Base-by-base conservation (phyloP, 163 green algal species). In the Volvox carteri region DNA sequence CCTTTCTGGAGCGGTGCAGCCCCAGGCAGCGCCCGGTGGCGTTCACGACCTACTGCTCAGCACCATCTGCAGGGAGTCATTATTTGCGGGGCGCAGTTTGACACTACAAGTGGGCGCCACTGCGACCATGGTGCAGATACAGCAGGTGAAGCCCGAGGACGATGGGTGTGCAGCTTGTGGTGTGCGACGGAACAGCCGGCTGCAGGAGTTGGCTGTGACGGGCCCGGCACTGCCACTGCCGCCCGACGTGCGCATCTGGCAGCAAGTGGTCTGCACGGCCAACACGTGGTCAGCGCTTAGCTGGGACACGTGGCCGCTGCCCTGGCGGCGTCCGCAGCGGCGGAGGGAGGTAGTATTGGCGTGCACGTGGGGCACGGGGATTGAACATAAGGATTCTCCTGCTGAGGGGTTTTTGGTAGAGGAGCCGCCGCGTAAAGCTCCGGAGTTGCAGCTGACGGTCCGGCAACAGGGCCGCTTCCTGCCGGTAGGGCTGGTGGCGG, bases 401-500 rank as follows among this genome's bases (percentile, higher is more conserved):
- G 44, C 46, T 39, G 28, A 11, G 28, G 54, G 3, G 54, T 65
- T 23, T 30, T 30, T 12, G 2, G 7, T 19, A 19, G 8, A 4
- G 54, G 19, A 46, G 72, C 25, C 18, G 74, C 46, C n/a, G 74
- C 48, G 0, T 33, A 25, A 21, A 7, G 18, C 19, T 52, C 50
- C 41, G 46, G 25, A 62, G 44, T 1, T 86, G 78, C 78, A 86
- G 52, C 35, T 86, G 16, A 86, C 78, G 5, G 78, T 70, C 6
- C 60, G 78, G n/a, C 78, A 86, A 33, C 78, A 86, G 78, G 78
- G 78, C 14, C 41, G n/a, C 1, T 86, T 86, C 42, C 60, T 86
- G 41, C 78, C 78, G 12, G 42, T 80, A 8, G 73, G 8, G 39
- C 70, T 67, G 70, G 8, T 78, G 37, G 1, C 8, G 41, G 33